Percentiles rank a stretch among this genome's conserved stretches.
Conservation (phyloP, 1,139 yeast species). For the Taphrina wiesneri region DNA sequence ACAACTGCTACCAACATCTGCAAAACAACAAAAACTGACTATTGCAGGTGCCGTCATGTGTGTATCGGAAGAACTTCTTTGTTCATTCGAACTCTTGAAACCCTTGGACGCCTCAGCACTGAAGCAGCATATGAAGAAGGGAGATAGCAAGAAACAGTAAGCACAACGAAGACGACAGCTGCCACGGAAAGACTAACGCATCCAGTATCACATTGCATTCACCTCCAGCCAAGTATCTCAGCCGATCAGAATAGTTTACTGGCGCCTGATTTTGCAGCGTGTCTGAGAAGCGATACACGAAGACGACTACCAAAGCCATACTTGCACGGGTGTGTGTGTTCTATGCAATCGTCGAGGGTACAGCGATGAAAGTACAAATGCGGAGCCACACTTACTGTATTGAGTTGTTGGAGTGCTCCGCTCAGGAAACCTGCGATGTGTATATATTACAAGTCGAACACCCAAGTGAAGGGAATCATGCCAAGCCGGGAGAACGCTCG, state of each 20-base stretch:
- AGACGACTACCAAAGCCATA: too few species aligned
- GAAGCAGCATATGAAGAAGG: constrained; percentile 80
- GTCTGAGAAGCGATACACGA: too few species aligned
- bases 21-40: neutral
- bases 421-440: too few species aligned
- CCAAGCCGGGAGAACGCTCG: too few species aligned
- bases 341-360: too few species aligned
- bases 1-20: neutral
- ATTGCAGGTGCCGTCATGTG: constrained; percentile 81
- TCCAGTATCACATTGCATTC: constrained; percentile 25
- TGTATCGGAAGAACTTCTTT: constrained; percentile 84
- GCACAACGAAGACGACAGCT: neutral
- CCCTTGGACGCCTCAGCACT: constrained; percentile 91
- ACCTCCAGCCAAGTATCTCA: constrained; percentile 32
- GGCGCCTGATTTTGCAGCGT: too few species aligned
- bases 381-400: too few species aligned
- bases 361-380: too few species aligned
- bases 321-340: too few species aligned
- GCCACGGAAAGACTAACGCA: neutral
- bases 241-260: constrained; percentile 27
- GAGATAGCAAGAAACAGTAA: constrained; percentile 59
- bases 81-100: constrained; percentile 88
- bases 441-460: too few species aligned
- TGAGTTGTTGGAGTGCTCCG: too few species aligned
- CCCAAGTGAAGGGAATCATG: too few species aligned